Base-by-base conservation (phyloP, 176 grass and related monocot genomes). In the Coix lacrymajobi region DNA sequence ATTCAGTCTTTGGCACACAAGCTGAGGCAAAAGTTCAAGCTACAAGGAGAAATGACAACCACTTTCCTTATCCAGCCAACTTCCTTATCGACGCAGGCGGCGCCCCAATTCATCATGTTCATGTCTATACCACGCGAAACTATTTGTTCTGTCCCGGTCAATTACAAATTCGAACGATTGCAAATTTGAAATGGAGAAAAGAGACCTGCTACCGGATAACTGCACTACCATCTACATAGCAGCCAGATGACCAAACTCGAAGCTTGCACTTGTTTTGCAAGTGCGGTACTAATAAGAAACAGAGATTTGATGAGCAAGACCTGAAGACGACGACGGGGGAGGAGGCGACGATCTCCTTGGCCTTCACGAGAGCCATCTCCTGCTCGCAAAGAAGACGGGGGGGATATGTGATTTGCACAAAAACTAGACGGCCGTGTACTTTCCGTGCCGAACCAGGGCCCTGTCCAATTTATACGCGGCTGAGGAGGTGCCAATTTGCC, bases 291-390 rank as follows among this genome's bases (percentile, higher is more conserved):
- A 62, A 9, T 30, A 62, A n/a, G 49, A 7, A 46, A 69, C 4
- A 86, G 7, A 19, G 57, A 58, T 8, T 12, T 17, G 69, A 45
- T 1, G 13, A 3, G 29, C 13, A 25, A 71, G 26, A 89, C 90
- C 90, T 89, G 83, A 92, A 92, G 77, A 92, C 68, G 74, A 89
- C 87, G 34, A 92, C 87, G 0, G 84, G 62, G 28, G 76, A 65
- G 32, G 90, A 89, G 6, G 90, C 28, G 17, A 84, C 83, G 49
- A 84, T 76, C 64, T 92, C 73, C 79, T 87, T 92, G 69, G 83
- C 80, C 90, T 92, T 92, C 8, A 80, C 51, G 29, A 92, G 87
- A 75, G 87, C 90, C 90, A 89, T 81, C 16, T 6, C 0, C 19
- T 1, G 44, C 51, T 60, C 69, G 80, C 8, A 62, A 38, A 29